These are phyloP conservation scores for Trichosporon inkin DNA, from an alignment of 1,284 basidiomycete species.

Conservation along the genomic window DNA sequence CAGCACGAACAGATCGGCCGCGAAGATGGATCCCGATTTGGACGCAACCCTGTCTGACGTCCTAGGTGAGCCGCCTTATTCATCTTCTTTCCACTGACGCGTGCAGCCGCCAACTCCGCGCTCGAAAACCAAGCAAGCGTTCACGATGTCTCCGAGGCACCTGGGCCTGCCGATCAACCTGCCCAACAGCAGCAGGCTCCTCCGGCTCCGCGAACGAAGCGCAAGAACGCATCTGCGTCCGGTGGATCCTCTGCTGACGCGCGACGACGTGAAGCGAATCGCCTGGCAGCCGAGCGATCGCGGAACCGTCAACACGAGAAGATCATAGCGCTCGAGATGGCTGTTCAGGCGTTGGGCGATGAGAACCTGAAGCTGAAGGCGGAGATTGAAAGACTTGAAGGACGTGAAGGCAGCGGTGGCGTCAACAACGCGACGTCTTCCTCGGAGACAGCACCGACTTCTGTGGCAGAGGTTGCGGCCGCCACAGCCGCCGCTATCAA, in stretches of 20 bases:
- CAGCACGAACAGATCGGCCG: too few relatives aligned
- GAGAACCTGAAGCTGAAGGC: conserved; percentile 43
- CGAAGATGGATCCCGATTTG: conserved; percentile 17
- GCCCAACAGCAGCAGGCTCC: not conserved
- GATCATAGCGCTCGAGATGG: conserved; percentile 34
- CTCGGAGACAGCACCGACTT: not conserved
- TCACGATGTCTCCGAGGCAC: not conserved
- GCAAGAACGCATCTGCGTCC: not conserved
- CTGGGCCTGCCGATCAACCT: not conserved
- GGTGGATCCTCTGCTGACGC: conserved; percentile 28
- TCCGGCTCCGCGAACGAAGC: not conserved
- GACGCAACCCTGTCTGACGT: conserved; percentile 19
- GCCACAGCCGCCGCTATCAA: not conserved
- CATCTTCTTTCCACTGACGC: not conserved
- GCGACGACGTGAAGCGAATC: conserved; percentile 46
- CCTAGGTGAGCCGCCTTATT: conserved; percentile 14
- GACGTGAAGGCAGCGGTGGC: conserved; percentile 8
- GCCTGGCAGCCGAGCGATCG: conserved; percentile 47
- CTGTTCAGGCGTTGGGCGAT: conserved; percentile 32
- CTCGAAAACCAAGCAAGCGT: not conserved
- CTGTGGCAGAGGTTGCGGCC: conserved; percentile 8
- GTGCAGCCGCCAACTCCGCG: not conserved
- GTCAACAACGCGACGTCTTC: not conserved
- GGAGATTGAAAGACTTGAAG: conserved; percentile 37
- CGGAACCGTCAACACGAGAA: conserved; percentile 40